These are phyloP conservation scores for Populus simonii DNA, from an alignment of 345 rosid genomes.

Conservation along the genomic window DNA sequence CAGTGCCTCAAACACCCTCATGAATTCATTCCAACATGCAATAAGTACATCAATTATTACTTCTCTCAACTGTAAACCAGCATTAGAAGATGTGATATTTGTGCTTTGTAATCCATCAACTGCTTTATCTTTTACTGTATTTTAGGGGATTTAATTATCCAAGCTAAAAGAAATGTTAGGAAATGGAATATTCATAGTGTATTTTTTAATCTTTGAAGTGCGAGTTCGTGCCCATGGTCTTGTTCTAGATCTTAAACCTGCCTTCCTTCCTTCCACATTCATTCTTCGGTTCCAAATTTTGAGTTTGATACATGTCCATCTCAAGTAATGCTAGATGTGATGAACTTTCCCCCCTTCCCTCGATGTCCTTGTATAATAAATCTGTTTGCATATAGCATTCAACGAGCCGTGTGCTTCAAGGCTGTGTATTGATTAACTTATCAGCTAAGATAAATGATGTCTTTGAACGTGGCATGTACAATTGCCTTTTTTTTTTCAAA, in stretches of 20 bases:
- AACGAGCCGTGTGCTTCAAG: not conserved
- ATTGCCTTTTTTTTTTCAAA: not conserved
- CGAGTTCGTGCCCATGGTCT: not conserved
- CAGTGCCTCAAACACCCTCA: slow-evolving; percentile 19
- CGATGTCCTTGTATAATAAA: not conserved
- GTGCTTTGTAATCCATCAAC: slow-evolving; percentile 17
- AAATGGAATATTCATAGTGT: slow-evolving; percentile 11
- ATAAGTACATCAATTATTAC: slow-evolving; percentile 27
- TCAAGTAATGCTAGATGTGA: not conserved
- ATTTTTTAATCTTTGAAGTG: slow-evolving; percentile 19
- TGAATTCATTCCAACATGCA: slow-evolving; percentile 31
- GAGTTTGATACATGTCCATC: not conserved
- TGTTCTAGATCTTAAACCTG: slow-evolving; percentile 1
- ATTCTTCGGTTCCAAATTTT: not conserved
- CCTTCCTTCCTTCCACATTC: not conserved
- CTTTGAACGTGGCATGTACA: not conserved
- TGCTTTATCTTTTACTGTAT: slow-evolving; percentile 10
- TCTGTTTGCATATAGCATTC: not conserved
- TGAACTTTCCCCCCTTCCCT: not conserved
- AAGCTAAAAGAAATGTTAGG: slow-evolving; percentile 18
- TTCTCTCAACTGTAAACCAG: slow-evolving; percentile 15
- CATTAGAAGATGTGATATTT: slow-evolving; percentile 17
- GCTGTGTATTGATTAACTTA: not conserved
- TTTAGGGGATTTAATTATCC: slow-evolving; percentile 15
- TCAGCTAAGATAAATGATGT: not conserved